Percentiles rank a stretch among this genome's conserved stretches.
These are phyloP conservation scores for Lupinus albus DNA, from an alignment of 306 rosid species.

Conservation along the genomic window DNA sequence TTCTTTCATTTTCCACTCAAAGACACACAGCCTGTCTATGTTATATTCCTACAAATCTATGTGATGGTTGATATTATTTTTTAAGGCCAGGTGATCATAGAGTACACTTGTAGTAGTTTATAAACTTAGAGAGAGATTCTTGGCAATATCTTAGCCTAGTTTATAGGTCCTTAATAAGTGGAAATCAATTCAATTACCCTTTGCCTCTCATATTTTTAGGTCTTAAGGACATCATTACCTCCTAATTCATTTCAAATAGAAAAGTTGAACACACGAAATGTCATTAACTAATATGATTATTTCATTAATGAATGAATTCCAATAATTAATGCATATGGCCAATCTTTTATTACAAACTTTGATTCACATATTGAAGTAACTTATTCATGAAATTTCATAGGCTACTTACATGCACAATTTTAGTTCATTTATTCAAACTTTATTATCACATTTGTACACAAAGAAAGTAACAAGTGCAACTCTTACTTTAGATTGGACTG, in stretches of 20 bases:
- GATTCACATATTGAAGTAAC: too few species aligned
- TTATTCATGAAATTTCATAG: neutral
- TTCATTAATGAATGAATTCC: neutral
- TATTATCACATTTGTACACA: too few species aligned
- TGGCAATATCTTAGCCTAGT: neutral
- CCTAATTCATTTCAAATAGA: slow-evolving; percentile 31
- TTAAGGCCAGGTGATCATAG: slow-evolving; percentile 24
- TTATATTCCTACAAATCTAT: slow-evolving; percentile 16
- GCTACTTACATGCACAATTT: too few species aligned
- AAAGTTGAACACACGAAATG: slow-evolving; percentile 3
- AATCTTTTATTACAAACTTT: slow-evolving; percentile 14
- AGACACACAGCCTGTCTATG: neutral
- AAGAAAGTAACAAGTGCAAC: too few species aligned
- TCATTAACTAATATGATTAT: neutral
- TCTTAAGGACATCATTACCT: slow-evolving; percentile 10
- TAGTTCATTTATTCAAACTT: too few species aligned
- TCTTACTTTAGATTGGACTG: neutral
- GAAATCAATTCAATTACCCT: slow-evolving; percentile 8
- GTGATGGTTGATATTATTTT: slow-evolving; percentile 9
- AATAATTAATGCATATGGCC: slow-evolving; percentile 25
- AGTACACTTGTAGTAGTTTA: slow-evolving; percentile 9
- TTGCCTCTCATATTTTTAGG: slow-evolving; percentile 19
- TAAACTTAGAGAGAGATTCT: slow-evolving; percentile 20
- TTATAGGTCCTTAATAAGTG: slow-evolving; percentile 18
- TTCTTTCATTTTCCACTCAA: neutral